Conservation (phyloP, 192 early-diverging fungal genomes). For the Coemansia sp. region DNA sequence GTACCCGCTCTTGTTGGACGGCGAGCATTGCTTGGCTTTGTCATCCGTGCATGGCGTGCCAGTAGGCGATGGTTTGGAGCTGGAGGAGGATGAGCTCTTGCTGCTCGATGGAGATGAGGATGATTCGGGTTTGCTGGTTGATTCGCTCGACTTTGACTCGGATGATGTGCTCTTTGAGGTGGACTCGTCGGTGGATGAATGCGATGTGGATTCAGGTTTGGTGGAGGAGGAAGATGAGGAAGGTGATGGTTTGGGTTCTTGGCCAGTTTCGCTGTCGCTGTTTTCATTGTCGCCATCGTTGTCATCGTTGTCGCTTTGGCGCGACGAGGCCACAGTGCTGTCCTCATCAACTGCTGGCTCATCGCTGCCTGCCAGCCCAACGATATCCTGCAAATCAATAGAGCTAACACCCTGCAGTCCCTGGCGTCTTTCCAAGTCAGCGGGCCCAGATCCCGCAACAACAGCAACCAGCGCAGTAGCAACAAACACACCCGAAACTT, state of each 20-base stretch:
- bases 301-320: background rate
- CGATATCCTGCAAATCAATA: background rate
- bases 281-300: background rate
- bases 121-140: conserved; percentile 4
- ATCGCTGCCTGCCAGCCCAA: background rate
- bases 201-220: background rate
- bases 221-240: background rate
- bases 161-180: background rate
- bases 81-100: conserved; percentile 2
- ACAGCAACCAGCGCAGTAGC: conserved; percentile 15
- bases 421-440: conserved; percentile 7
- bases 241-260: background rate
- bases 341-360: background rate
- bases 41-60: conserved; percentile 29
- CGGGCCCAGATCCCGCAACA: conserved; percentile 5
- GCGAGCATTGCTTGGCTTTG: conserved; percentile 26
- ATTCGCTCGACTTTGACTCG: background rate
- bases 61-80: conserved; percentile 25
- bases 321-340: background rate
- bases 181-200: background rate
- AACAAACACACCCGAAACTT: conserved; percentile 9
- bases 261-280: background rate
- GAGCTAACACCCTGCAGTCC: background rate
- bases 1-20: conserved; percentile 8
- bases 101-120: background rate